These are phyloP conservation scores for Fagus sylvatica DNA, from an alignment of 306 rosid genomes.

Conservation along the genomic window DNA sequence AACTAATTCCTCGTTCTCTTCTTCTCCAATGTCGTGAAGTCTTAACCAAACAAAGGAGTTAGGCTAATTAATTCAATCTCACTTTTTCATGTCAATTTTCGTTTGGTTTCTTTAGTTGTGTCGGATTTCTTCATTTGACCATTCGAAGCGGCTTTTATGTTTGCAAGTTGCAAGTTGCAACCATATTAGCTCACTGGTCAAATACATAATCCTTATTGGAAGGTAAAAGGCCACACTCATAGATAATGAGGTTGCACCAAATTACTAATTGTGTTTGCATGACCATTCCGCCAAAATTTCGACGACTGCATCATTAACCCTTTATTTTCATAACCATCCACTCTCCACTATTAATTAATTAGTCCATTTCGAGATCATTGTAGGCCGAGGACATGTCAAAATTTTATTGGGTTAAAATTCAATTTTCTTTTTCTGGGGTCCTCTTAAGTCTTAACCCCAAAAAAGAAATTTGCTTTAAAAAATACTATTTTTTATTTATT, in stretches of 20 bases:
- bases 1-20: neutral
- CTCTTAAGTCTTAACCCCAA: no score
- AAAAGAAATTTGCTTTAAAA: no score
- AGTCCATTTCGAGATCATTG: neutral
- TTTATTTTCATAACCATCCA: neutral
- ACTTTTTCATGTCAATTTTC: neutral
- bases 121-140: no score
- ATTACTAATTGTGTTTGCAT: neutral
- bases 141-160: neutral
- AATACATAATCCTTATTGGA: neutral
- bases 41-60: conserved; percentile 13
- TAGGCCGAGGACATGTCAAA: neutral
- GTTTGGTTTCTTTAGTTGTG: no score
- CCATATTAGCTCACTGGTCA: neutral
- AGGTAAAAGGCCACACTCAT: conserved; percentile 3
- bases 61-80: neutral
- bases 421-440: neutral
- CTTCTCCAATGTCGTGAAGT: neutral
- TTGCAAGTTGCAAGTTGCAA: no score
- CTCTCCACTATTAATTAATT: neutral
- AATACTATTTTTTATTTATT: neutral
- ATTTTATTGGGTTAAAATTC: neutral
- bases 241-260: conserved; percentile 12
- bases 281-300: neutral
- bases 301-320: neutral